Percentiles rank a stretch among this genome's conserved stretches.
These are phyloP conservation scores for Chlorophyllum brunneum DNA, from an alignment of 768 basidiomycete species.

Conservation along the genomic window DNA sequence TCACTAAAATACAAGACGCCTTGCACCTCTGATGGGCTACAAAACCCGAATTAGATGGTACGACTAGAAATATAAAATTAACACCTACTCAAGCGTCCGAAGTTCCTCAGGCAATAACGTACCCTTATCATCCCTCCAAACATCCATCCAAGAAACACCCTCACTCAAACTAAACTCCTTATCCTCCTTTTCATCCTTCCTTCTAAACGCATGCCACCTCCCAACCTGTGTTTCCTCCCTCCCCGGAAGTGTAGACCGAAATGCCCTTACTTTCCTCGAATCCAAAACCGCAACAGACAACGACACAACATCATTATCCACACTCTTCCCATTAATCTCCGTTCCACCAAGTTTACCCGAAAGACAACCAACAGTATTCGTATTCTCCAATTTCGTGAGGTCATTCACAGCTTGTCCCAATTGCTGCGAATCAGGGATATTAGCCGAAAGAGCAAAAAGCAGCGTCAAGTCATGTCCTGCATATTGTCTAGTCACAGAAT, in stretches of 20 bases:
- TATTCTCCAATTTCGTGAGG: conserved; percentile 35
- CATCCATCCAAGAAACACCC: conserved; percentile 40
- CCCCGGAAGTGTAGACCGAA: conserved; percentile 64
- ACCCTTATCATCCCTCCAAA: conserved; percentile 37
- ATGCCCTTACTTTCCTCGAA: conserved; percentile 37
- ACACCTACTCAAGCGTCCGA: conserved; percentile 31
- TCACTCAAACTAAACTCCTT: conserved; percentile 13
- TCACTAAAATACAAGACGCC: conserved; percentile 40
- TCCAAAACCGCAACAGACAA: conserved; percentile 53
- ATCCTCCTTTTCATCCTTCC: conserved; percentile 23
- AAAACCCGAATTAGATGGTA: conserved; percentile 12
- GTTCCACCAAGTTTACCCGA: conserved; percentile 42
- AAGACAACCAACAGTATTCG: conserved; percentile 55
- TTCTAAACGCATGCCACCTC: conserved; percentile 61
- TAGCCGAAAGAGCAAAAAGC: conserved; percentile 49
- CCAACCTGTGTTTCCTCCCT: conserved; percentile 60
- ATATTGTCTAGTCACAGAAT: conserved; percentile 25
- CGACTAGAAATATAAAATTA: conserved; percentile 2
- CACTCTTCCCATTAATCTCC: conserved; percentile 6
- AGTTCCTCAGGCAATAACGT: conserved; percentile 28
- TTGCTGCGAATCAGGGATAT: conserved; percentile 29
- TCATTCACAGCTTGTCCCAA: conserved; percentile 36
- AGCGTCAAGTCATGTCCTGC: conserved; percentile 31
- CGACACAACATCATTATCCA: conserved; percentile 5
- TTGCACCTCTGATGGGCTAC: conserved; percentile 12